Percentiles rank a stretch among this genome's conserved stretches.
Evolutionary conservation across 305 asterid species (phyloP).

Genomic region (Euphrasia arctica): DNA sequence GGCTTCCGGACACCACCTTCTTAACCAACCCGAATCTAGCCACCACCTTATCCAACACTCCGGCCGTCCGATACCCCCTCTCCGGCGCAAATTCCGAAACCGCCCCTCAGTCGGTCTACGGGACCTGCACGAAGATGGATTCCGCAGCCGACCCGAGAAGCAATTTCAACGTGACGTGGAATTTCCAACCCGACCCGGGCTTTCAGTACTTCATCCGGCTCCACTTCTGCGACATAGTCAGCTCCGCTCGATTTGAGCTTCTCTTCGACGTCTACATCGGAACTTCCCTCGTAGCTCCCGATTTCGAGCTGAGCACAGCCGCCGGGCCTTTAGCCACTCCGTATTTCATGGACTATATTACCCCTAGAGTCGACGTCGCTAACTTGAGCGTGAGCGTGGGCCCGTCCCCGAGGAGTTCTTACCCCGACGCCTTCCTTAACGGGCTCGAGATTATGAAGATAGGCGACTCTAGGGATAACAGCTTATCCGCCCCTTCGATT

Average conservation of each 20-base stretch:
- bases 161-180: conserved; percentile 67
- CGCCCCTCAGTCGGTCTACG: conserved; percentile 68
- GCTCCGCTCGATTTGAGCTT: conserved; percentile 42
- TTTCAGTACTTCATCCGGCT: conserved; percentile 57
- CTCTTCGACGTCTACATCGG: conserved; percentile 48
- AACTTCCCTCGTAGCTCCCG: conserved; percentile 35
- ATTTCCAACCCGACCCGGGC: conserved; percentile 45
- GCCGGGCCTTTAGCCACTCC: conserved; percentile 44
- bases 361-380: conserved; percentile 30
- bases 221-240: conserved; percentile 72
- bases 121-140: conserved; percentile 61
- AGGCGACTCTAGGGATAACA: conserved; percentile 46
- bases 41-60: conserved; percentile 29
- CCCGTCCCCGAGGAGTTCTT: conserved; percentile 38
- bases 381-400: conserved; percentile 55
- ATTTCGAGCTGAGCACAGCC: conserved; percentile 38
- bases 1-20: conserved; percentile 49
- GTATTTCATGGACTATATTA: conserved; percentile 49
- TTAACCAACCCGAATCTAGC: conserved; percentile 29
- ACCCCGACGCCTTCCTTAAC: conserved; percentile 54
- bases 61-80: conserved; percentile 42
- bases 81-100: conserved; percentile 45
- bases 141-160: conserved; percentile 35
- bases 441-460: conserved; percentile 73
- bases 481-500: conserved; percentile 33